These are phyloP conservation scores for Thyridium curvatum DNA, from an alignment of 2,329 filamentous ascomycete species.

Conservation along the genomic window DNA sequence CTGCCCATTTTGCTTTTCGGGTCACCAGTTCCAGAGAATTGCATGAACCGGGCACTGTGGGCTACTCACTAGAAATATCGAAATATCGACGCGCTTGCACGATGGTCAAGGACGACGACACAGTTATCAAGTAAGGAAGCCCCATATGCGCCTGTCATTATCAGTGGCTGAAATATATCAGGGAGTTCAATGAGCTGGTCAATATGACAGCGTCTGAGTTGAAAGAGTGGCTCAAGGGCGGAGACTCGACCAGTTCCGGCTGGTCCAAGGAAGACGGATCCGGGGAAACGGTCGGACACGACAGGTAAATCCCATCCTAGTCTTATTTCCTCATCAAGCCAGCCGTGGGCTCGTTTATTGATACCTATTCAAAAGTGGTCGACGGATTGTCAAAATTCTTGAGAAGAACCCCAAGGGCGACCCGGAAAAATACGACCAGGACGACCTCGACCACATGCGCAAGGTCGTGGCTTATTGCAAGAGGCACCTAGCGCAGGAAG, in stretches of 20 bases:
- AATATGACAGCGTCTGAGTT: constrained; percentile 60
- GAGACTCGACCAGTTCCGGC: constrained; percentile 51
- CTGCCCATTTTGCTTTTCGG: too few relatives aligned
- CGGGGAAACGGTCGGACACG: constrained; percentile 59
- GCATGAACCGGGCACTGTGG: too few relatives aligned
- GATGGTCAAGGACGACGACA: too few relatives aligned
- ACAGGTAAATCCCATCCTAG: constrained; percentile 9
- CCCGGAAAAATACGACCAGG: constrained; percentile 48
- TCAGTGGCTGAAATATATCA: too few relatives aligned
- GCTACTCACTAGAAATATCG: too few relatives aligned
- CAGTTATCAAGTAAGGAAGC: too few relatives aligned
- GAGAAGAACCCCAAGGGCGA: constrained; percentile 54
- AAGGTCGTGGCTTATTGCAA: constrained; percentile 61
- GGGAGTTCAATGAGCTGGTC: constrained; percentile 59
- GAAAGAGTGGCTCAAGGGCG: constrained; percentile 52
- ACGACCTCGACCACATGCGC: constrained; percentile 52
- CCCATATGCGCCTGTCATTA: too few relatives aligned
- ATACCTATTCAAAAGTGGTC: constrained; percentile 34
- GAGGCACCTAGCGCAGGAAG: constrained; percentile 59
- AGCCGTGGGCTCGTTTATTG: too few relatives aligned
- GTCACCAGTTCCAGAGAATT: too few relatives aligned
- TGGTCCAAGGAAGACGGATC: constrained; percentile 52
- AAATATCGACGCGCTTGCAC: too few relatives aligned
- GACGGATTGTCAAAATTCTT: constrained; percentile 57
- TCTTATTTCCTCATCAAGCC: too few relatives aligned